Percentiles rank a stretch among this genome's conserved stretches.
These are phyloP conservation scores for Zoysia pacifica DNA, from an alignment of 176 grass and related monocot genomes.

Conservation along the genomic window DNA sequence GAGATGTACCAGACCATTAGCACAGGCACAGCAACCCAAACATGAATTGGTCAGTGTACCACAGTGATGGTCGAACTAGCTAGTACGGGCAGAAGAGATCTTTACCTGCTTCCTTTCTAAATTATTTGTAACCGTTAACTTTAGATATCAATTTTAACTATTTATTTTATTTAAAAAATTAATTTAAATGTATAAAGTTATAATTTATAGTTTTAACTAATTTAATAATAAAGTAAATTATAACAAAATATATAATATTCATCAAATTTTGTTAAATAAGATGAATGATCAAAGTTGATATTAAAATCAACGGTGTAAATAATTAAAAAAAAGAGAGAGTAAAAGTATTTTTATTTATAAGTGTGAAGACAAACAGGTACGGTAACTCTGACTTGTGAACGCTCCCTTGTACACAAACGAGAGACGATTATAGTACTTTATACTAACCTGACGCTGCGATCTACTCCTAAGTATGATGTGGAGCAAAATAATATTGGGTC, in stretches of 20 bases:
- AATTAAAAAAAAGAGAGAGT: too few relatives aligned
- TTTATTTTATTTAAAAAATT: too few relatives aligned
- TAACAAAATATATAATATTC: too few relatives aligned
- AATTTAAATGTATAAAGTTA: too few relatives aligned
- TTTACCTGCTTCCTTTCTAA: too few relatives aligned
- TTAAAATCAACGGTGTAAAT: too few relatives aligned
- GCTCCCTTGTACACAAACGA: background rate
- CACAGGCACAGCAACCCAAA: background rate
- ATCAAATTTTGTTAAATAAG: too few relatives aligned
- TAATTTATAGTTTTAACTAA: too few relatives aligned
- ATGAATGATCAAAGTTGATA: too few relatives aligned
- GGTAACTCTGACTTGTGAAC: background rate
- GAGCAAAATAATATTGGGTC: background rate
- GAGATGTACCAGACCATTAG: background rate
- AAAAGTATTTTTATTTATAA: background rate
- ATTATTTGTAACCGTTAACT: too few relatives aligned
- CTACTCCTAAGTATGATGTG: background rate
- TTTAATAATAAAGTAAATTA: too few relatives aligned
- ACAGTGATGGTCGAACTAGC: background rate
- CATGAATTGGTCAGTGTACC: background rate
- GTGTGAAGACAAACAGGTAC: background rate
- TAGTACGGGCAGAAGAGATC: background rate
- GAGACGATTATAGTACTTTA: background rate
- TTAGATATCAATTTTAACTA: too few relatives aligned
- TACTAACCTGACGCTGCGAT: background rate